Evolutionary conservation across 805 yeast genomes (phyloP).

Genomic region (Jamesozyma rosinii): DNA sequence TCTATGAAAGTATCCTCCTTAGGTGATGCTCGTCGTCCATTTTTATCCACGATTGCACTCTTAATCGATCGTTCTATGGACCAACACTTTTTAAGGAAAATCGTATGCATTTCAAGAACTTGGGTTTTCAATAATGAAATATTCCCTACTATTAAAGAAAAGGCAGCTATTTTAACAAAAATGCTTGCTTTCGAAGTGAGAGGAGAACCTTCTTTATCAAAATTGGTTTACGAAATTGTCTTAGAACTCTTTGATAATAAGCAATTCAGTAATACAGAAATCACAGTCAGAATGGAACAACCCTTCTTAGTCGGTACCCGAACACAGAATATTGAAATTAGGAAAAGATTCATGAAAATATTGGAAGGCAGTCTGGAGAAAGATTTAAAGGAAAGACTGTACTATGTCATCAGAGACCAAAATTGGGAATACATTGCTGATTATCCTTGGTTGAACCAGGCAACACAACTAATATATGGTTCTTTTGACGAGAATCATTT

Average conservation of each 20-base stretch:
- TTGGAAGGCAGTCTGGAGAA: slow-evolving; percentile 69
- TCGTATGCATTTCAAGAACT: slow-evolving; percentile 65
- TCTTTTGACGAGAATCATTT: slow-evolving; percentile 49
- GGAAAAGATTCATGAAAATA: slow-evolving; percentile 71
- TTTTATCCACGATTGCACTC: slow-evolving; percentile 77
- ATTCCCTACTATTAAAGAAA: slow-evolving; percentile 91
- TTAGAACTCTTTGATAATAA: slow-evolving; percentile 81
- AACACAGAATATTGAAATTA: slow-evolving; percentile 60
- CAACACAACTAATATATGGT: slow-evolving; percentile 75
- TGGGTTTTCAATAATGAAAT: slow-evolving; percentile 88
- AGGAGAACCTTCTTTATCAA: slow-evolving; percentile 71
- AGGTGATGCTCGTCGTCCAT: slow-evolving; percentile 89
- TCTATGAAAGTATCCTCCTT: slow-evolving; percentile 74
- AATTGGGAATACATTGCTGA: slow-evolving; percentile 95
- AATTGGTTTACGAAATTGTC: slow-evolving; percentile 75
- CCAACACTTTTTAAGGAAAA: slow-evolving; percentile 59
- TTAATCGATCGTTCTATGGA: slow-evolving; percentile 83
- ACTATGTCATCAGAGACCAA: slow-evolving; percentile 86
- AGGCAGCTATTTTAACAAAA: slow-evolving; percentile 85
- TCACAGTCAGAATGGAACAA: slow-evolving; percentile 91
- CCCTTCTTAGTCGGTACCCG: slow-evolving; percentile 93
- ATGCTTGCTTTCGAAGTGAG: slow-evolving; percentile 88
- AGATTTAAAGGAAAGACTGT: slow-evolving; percentile 67
- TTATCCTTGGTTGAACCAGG: slow-evolving; percentile 91
- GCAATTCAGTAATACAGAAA: slow-evolving; percentile 68